Evolutionary conservation across 2,329 filamentous ascomycete species (phyloP), one percentile per base, ranked within the genome.

Genomic region (Colletotrichum scovillei): DNA sequence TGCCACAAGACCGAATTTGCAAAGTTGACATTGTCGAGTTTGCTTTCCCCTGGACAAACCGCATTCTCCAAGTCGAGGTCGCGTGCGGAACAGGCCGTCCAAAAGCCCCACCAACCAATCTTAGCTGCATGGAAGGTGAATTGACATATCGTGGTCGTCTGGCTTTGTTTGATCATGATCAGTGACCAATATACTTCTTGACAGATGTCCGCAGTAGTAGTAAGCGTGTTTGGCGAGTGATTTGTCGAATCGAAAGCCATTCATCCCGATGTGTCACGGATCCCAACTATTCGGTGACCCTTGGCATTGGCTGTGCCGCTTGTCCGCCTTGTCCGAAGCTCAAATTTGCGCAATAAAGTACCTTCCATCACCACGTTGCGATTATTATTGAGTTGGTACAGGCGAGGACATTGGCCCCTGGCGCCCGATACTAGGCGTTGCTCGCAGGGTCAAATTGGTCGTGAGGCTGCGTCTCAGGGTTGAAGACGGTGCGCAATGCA

Each of bases 21-120:
- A 46, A 58, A 59, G 26, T 69, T 57, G 57, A 60, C 53, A 49
- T 42, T 42, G 49, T 64, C 53, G 28, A 26, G 38, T 63, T 69
- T 59, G 69, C 42, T 63, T 63, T 64, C 53, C 53, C 52, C 32
- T 53, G n/a, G 55, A n/a, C 19, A 56, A 56, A 56, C 26, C 53
- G 53, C 53, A 49, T 68, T n/a, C 14, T 67, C 26, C 30, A 28
- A 42, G 52, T 60, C 52, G 19, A 22, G 28, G 22, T 68, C 49
- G 53, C 69, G 42, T 16, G 52, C 69, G 69, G 65, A 63, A 63
- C 64, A 57, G 64, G 38, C 65, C 65, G 69, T 52, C 38, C 32
- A 58, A 19, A 38, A 22, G 52, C 58, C 59, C 58, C 70, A 73
- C 70, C 35, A 32, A 67, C 52, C 66, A 58, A 72, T 49, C 8